Evolutionary conservation across 1,139 yeast species (phyloP), one percentile per base, ranked within the genome.

Genomic region (Blastobotrys persicus): DNA sequence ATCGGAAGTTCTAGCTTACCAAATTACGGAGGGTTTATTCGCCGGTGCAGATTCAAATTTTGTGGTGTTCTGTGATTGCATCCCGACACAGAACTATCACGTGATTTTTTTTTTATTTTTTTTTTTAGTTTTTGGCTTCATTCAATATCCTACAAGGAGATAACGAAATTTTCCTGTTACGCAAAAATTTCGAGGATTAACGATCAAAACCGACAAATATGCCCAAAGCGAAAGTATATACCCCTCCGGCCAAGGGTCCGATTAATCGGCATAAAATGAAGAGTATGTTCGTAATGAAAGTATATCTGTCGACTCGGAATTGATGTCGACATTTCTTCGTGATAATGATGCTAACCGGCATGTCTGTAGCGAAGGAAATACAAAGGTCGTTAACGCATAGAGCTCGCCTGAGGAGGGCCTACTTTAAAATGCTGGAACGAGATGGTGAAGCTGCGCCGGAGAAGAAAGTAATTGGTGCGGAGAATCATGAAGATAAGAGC

Each of bases 361-460:
- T n/a, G n/a, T n/a, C n/a, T n/a, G 38, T 41, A 47, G 52, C 46
- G 4, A 31, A 40, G 13, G 94, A 87, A 56, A 89, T 89, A 59
- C 83, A 85, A 62, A 79, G 78, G 63, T 84, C 94, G 11, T 77
- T 91, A 57, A 78, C 80, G 1, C 95, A 88, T 62, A 77, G 89
- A 55, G 88, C 96, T n/a, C 76, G 94, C 58, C 77, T 89, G 57
- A 80, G 89, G 71, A 86, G 83, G 65, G 83, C 81, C 51, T 91
- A 91, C 64, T 83, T 88, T 72, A 88, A 89, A 64, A 72, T 88
- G 54, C 69, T 88, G 45, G 88, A 88, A 57, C 78, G 80, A 53
- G 94, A 88, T 59, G 54, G 52, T 13, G 57, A 53, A 16, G 48
- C 20, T 9, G 51, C 50, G 18, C 50, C 60, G n/a, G 61, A 53